Percentiles rank a stretch among this genome's conserved stretches.
These are phyloP conservation scores for Vararia minispora DNA, from an alignment of 768 basidiomycete genomes.

Conservation along the genomic window DNA sequence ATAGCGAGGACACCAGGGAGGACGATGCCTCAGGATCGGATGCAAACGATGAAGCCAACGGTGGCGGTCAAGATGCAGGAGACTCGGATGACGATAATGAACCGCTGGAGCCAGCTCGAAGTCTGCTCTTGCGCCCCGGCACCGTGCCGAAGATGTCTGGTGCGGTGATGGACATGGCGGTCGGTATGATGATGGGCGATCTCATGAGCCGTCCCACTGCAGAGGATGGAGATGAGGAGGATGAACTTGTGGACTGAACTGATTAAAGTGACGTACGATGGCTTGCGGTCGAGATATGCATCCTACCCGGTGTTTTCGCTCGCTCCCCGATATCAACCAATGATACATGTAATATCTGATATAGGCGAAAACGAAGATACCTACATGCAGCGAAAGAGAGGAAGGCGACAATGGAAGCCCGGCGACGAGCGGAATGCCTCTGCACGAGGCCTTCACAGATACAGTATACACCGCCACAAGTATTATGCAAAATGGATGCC, in stretches of 20 bases:
- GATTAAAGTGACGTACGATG: too few relatives aligned
- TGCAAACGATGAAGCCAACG: slow-evolving; percentile 23
- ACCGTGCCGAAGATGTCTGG: slow-evolving; percentile 12
- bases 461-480: too few relatives aligned
- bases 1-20: slow-evolving; percentile 21
- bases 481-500: slow-evolving; percentile 12
- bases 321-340: too few relatives aligned
- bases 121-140: slow-evolving; percentile 21
- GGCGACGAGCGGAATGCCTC: too few relatives aligned
- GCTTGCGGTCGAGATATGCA: too few relatives aligned
- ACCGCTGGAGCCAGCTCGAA: slow-evolving; percentile 41
- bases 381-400: too few relatives aligned
- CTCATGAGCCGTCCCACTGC: slow-evolving; percentile 1
- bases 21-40: slow-evolving; percentile 15
- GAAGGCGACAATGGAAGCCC: too few relatives aligned
- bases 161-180: slow-evolving; percentile 11
- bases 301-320: too few relatives aligned
- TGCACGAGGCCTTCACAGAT: too few relatives aligned
- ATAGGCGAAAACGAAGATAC: too few relatives aligned
- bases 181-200: slow-evolving; percentile 10
- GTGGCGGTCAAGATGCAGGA: slow-evolving; percentile 23
- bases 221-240: slow-evolving; percentile 9
- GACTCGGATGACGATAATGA: slow-evolving; percentile 30
- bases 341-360: too few relatives aligned
- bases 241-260: slow-evolving; percentile 12